Evolutionary conservation across 2,329 filamentous ascomycete genomes (phyloP).

Genomic region (Esteya vermicola): DNA sequence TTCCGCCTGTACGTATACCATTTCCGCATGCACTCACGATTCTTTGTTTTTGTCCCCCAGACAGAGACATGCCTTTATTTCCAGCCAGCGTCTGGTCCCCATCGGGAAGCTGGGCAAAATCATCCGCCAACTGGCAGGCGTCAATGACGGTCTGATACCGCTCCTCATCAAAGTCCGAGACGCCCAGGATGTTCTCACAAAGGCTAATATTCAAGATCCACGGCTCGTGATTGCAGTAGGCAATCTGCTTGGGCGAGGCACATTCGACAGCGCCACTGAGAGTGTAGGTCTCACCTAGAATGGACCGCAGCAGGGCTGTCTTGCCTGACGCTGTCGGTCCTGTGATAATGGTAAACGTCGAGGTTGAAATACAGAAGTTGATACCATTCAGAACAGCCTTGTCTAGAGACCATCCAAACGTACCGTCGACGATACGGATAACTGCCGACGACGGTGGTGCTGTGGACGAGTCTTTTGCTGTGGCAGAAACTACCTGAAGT

Average conservation of each 20-base stretch:
- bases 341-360: conserved; percentile 20
- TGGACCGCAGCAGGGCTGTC: conserved; percentile 21
- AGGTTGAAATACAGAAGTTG: conserved; percentile 9
- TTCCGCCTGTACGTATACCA: too few relatives aligned
- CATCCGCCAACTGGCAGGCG: conserved; percentile 14
- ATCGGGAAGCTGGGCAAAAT: conserved; percentile 12
- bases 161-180: conserved; percentile 12
- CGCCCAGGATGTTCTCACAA: conserved; percentile 22
- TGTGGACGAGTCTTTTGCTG: background rate
- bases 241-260: conserved; percentile 13
- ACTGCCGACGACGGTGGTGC: too few relatives aligned
- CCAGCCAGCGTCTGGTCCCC: conserved; percentile 13
- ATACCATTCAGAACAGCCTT: conserved; percentile 14
- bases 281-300: conserved; percentile 20
- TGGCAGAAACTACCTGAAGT: background rate
- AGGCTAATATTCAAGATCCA: conserved; percentile 27
- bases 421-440: background rate
- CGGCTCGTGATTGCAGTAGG: conserved; percentile 27
- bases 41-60: conserved; percentile 14
- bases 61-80: conserved; percentile 13
- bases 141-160: conserved; percentile 15
- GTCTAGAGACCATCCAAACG: conserved; percentile 1
- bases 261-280: conserved; percentile 13
- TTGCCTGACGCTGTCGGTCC: conserved; percentile 29
- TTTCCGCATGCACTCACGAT: conserved; percentile 3